These are phyloP conservation scores for Cladosporium sp. DNA, from an alignment of 2,329 filamentous ascomycete genomes.

Conservation along the genomic window DNA sequence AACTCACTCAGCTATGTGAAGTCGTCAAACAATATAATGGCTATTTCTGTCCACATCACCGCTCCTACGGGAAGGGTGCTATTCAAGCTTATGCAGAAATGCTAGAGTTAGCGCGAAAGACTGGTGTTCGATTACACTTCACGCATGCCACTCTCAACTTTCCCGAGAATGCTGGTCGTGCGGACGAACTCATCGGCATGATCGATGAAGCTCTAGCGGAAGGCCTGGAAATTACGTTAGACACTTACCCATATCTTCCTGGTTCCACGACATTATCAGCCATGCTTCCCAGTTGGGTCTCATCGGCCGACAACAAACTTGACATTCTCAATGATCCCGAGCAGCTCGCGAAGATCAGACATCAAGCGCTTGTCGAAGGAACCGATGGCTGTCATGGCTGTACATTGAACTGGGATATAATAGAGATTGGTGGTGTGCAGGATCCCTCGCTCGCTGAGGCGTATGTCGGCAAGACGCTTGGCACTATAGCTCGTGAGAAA, in stretches of 20 bases:
- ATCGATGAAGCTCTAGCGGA: conserved; percentile 23
- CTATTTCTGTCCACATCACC: conserved; percentile 28
- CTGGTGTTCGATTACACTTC: conserved; percentile 25
- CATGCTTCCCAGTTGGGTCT: conserved; percentile 24
- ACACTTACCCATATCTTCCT: conserved; percentile 28
- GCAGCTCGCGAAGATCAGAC: conserved; percentile 21
- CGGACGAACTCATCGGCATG: conserved; percentile 24
- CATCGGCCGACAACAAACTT: conserved; percentile 19
- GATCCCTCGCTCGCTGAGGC: conserved; percentile 15
- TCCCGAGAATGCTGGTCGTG: conserved; percentile 25
- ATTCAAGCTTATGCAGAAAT: conserved; percentile 26
- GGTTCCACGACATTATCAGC: conserved; percentile 25
- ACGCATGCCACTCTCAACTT: conserved; percentile 30
- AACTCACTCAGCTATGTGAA: conserved; percentile 24
- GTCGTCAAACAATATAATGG: conserved; percentile 24
- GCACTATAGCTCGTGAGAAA: conserved; percentile 22
- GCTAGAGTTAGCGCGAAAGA: conserved; percentile 25
- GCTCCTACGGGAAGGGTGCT: conserved; percentile 26
- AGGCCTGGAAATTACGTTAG: conserved; percentile 24
- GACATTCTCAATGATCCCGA: conserved; percentile 20
- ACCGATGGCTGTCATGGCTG: conserved; percentile 27
- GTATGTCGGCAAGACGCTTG: conserved; percentile 27
- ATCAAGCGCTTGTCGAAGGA: conserved; percentile 21
- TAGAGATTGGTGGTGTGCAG: conserved; percentile 27
- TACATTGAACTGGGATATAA: conserved; percentile 25